Base-by-base conservation (phyloP, 2,329 filamentous ascomycete species). In the Lasiodiplodia gonubiensis region DNA sequence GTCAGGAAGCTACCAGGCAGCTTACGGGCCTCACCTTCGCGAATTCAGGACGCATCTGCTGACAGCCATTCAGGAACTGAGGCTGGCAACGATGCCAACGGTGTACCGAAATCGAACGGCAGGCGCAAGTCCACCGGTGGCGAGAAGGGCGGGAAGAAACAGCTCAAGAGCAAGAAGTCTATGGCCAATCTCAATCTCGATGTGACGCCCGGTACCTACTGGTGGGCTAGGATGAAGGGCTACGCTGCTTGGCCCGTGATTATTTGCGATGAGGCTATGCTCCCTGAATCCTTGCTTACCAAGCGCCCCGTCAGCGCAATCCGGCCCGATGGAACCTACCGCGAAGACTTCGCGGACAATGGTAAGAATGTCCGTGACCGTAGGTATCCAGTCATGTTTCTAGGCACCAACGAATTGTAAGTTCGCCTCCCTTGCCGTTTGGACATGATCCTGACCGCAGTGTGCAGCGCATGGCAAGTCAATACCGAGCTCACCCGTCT, bases 351-450 rank as follows among this genome's bases (percentile, higher is more conserved):
- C 76, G 88, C 89, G 49, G 93, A 97, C 74, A 94, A 91, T 69
- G 94, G 92, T 73, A 95, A 95, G 83, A 91, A 93, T 71, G 89
- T 87, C 51, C 88, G 90, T 69, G 93, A 97, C 79, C 88, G 94
- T 70, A 93, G 91, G 35, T 98, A 93, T 77, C 92, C 94, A 5
- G 89, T 98, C 75, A 97, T 98, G 94, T 98, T 97, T 78, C 83
- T 98, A 61, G 85, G 88, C 70, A 97, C 94, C 46, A 97, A 98
- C 75, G 94, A 98, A 85, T 98, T 99, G 95, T 99, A 83, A 88
- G 94, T 88, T 46, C 57, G 4, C n/a, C 12, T 39, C n/a, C 33
- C 25, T 27, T 66, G 11, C n/a, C 30, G 4, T n/a, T 46, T 10
- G 27, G 10, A 37, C 51, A 66, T 8, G 8, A 61, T 39, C 21